Evolutionary conservation across 2,329 filamentous ascomycete species (phyloP).

Genomic region (Claviceps purpurea): DNA sequence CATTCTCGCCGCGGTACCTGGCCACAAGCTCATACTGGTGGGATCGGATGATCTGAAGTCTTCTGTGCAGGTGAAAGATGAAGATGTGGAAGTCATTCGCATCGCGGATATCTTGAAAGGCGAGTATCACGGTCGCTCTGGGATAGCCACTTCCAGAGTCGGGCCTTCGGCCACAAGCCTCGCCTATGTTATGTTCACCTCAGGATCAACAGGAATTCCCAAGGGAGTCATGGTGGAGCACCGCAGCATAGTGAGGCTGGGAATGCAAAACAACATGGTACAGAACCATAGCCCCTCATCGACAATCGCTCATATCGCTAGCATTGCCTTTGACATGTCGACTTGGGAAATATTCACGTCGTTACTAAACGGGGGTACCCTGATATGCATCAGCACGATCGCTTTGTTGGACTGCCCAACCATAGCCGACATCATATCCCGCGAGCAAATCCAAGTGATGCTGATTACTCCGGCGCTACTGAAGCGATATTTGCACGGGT

Average conservation of each 20-base stretch:
- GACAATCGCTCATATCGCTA: slow-evolving; percentile 4
- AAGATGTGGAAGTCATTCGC: neutral
- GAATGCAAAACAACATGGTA: neutral
- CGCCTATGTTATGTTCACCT: slow-evolving; percentile 3
- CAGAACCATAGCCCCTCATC: neutral
- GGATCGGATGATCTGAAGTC: neutral
- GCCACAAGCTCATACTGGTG: slow-evolving; percentile 8
- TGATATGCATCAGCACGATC: slow-evolving; percentile 7
- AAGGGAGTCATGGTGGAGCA: slow-evolving; percentile 3
- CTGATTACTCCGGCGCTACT: neutral
- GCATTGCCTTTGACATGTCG: slow-evolving; percentile 8
- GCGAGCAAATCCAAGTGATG: neutral
- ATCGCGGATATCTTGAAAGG: neutral
- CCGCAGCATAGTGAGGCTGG: neutral
- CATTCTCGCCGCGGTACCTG: slow-evolving; percentile 8
- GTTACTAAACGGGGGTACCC: slow-evolving; percentile 7
- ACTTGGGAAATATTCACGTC: slow-evolving; percentile 8
- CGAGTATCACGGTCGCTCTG: neutral
- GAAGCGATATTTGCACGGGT: neutral
- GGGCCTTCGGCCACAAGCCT: neutral
- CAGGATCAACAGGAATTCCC: neutral
- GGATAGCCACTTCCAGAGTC: neutral
- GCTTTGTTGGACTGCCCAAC: slow-evolving; percentile 3
- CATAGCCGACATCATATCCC: neutral
- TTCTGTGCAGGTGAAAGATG: neutral